Evolutionary conservation across 805 yeast genomes (phyloP).

Genomic region (Wickerhamomyces xylosicus): DNA sequence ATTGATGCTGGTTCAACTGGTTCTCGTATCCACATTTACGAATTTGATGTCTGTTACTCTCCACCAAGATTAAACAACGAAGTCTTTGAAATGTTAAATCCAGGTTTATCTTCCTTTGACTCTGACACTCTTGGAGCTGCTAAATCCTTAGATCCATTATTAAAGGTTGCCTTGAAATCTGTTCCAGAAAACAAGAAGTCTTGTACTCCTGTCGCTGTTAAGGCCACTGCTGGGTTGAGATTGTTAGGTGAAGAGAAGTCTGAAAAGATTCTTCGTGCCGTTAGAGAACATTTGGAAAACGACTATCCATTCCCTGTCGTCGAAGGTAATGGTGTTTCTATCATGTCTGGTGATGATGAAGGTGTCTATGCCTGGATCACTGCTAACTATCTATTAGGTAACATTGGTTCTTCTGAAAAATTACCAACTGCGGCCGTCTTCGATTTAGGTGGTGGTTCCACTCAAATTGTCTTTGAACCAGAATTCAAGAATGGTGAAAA

Average conservation of each 20-base stretch:
- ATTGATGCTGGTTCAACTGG: slow-evolving; percentile 98
- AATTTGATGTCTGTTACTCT: slow-evolving; percentile 75
- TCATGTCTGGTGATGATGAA: slow-evolving; percentile 95
- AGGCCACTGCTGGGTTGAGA: slow-evolving; percentile 97
- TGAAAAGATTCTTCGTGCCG: slow-evolving; percentile 61
- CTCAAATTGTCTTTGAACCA: slow-evolving; percentile 98
- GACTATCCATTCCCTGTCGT: slow-evolving; percentile 92
- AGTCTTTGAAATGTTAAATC: slow-evolving; percentile 79
- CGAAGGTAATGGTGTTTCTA: slow-evolving; percentile 73
- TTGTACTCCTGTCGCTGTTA: slow-evolving; percentile 92
- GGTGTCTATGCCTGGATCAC: slow-evolving; percentile 99
- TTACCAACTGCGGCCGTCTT: slow-evolving; percentile 92
- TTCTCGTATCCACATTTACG: slow-evolving; percentile 89
- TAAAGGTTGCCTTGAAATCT: slow-evolving; percentile 61
- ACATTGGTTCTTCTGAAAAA: slow-evolving; percentile 70
- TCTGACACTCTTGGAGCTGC: slow-evolving; percentile 83
- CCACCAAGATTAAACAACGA: slow-evolving; percentile 79
- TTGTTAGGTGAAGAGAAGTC: slow-evolving; percentile 71
- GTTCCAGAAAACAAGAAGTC: slow-evolving; percentile 65
- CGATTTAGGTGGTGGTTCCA: slow-evolving; percentile 97
- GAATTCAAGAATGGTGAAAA: slow-evolving; percentile 44
- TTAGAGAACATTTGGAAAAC: slow-evolving; percentile 60
- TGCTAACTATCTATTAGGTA: slow-evolving; percentile 84
- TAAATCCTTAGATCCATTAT: slow-evolving; percentile 71
- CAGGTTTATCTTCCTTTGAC: slow-evolving; percentile 84